These are phyloP conservation scores for Rubroboletus satanas DNA, from an alignment of 768 basidiomycete species.

Conservation along the genomic window DNA sequence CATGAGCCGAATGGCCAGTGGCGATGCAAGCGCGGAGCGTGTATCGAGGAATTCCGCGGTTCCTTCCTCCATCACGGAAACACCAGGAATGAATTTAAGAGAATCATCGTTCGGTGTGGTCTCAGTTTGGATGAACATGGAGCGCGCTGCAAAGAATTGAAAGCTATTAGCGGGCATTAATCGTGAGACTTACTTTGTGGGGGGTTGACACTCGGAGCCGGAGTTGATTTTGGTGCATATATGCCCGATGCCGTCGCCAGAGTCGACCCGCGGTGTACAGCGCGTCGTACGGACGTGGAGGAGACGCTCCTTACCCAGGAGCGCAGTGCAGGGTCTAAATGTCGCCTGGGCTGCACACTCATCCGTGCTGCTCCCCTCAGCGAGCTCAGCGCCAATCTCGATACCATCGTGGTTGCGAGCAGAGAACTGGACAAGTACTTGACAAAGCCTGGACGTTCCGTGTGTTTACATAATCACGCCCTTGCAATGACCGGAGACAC, in stretches of 20 bases:
- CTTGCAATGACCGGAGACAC: slow-evolving; percentile 2
- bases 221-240: slow-evolving; percentile 9
- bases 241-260: slow-evolving; percentile 34
- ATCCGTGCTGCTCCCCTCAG: slow-evolving; percentile 9
- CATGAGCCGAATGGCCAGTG: slow-evolving; percentile 92
- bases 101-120: slow-evolving; percentile 96
- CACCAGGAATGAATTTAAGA: slow-evolving; percentile 95
- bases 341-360: slow-evolving; percentile 2
- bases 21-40: slow-evolving; percentile 80
- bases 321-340: slow-evolving; percentile 10
- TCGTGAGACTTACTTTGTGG: slow-evolving; percentile 33
- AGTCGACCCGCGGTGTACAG: slow-evolving; percentile 31
- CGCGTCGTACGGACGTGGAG: slow-evolving; percentile 14
- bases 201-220: slow-evolving; percentile 10
- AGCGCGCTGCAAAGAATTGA: slow-evolving; percentile 48
- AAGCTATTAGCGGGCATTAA: not conserved
- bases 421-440: not conserved
- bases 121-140: slow-evolving; percentile 99
- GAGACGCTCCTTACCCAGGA: slow-evolving; percentile 25
- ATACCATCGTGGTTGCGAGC: slow-evolving; percentile 17
- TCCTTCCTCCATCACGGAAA: slow-evolving; percentile 80
- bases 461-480: slow-evolving; percentile 21
- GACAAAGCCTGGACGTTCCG: slow-evolving; percentile 1
- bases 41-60: slow-evolving; percentile 94
- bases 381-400: slow-evolving; percentile 15